phyloP scores from a whole-genome alignment of 768 basidiomycete species.

The Auricularia auricula-judae region DNA sequence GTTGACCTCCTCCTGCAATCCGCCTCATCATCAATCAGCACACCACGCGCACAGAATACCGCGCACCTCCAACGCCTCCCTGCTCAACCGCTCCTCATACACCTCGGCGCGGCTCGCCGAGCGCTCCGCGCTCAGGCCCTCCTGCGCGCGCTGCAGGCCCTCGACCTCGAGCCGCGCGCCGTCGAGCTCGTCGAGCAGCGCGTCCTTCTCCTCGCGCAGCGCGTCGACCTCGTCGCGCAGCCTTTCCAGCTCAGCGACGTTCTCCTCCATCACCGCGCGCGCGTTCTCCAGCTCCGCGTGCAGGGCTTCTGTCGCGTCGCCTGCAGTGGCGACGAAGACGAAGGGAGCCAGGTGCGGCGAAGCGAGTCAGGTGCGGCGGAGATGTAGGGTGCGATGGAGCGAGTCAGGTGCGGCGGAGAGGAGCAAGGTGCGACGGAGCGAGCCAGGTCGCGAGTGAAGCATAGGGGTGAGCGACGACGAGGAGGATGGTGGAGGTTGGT shows the following conservation, averaged over 20 bases:
- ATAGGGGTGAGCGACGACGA: not conserved
- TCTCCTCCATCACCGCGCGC: constrained; percentile 63
- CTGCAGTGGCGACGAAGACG: constrained; percentile 21
- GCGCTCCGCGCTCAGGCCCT: constrained; percentile 56
- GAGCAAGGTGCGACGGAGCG: no score
- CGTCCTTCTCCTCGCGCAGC: constrained; percentile 53
- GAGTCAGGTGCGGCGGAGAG: no score
- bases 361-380: no score
- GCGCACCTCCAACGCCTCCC: constrained; percentile 54
- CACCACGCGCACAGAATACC: not conserved
- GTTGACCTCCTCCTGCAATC: constrained; percentile 46
- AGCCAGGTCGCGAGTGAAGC: no score
- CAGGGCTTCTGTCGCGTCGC: constrained; percentile 41
- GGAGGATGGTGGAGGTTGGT: not conserved
- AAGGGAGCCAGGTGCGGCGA: not conserved
- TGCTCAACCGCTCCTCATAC: constrained; percentile 59
- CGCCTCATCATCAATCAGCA: not conserved
- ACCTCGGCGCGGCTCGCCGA: constrained; percentile 63
- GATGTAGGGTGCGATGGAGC: no score
- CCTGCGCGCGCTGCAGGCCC: constrained; percentile 46
- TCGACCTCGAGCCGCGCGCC: constrained; percentile 56
- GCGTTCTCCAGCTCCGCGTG: constrained; percentile 63
- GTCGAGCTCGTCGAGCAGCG: constrained; percentile 55
- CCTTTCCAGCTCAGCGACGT: constrained; percentile 71
- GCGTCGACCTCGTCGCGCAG: constrained; percentile 58